These are phyloP conservation scores for Cryphonectria japonica DNA, from an alignment of 2,329 filamentous ascomycete genomes.

Conservation along the genomic window DNA sequence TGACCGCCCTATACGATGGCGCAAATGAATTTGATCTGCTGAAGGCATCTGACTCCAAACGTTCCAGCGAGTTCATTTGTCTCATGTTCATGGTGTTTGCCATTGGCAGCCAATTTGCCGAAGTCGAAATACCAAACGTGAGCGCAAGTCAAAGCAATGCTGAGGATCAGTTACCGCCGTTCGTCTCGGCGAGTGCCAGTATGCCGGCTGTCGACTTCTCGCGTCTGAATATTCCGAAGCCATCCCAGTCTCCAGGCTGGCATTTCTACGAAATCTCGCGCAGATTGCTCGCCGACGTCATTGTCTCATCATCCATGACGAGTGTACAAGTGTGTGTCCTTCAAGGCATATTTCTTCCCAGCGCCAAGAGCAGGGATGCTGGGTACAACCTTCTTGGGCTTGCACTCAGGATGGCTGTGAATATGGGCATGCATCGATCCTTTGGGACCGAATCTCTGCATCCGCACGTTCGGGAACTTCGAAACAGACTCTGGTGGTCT, in stretches of 20 bases:
- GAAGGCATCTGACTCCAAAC: constrained; percentile 4
- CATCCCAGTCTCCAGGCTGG: too few relatives aligned
- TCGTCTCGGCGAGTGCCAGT: too few relatives aligned
- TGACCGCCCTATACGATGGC: too few relatives aligned
- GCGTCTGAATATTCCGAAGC: too few relatives aligned
- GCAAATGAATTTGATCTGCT: too few relatives aligned
- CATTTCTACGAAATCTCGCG: too few relatives aligned
- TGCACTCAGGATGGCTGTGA: constrained; percentile 11
- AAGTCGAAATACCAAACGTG: background rate
- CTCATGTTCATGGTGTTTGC: constrained; percentile 14
- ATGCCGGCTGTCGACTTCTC: too few relatives aligned
- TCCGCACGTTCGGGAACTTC: constrained; percentile 6
- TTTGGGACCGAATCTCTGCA: background rate
- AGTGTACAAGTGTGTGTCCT: too few relatives aligned
- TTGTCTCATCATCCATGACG: too few relatives aligned
- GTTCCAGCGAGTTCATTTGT: constrained; percentile 8
- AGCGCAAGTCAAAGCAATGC: background rate
- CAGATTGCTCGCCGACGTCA: too few relatives aligned
- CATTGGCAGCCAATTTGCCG: constrained; percentile 13
- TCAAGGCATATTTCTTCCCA: constrained; percentile 8
- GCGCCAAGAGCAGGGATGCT: background rate
- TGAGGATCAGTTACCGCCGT: too few relatives aligned
- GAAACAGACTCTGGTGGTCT: constrained; percentile 15
- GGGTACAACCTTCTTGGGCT: background rate
- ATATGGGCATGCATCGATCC: constrained; percentile 4